phyloP scores from a whole-genome alignment of 2,329 filamentous ascomycete genomes.

The Rhinocladiella similis region DNA sequence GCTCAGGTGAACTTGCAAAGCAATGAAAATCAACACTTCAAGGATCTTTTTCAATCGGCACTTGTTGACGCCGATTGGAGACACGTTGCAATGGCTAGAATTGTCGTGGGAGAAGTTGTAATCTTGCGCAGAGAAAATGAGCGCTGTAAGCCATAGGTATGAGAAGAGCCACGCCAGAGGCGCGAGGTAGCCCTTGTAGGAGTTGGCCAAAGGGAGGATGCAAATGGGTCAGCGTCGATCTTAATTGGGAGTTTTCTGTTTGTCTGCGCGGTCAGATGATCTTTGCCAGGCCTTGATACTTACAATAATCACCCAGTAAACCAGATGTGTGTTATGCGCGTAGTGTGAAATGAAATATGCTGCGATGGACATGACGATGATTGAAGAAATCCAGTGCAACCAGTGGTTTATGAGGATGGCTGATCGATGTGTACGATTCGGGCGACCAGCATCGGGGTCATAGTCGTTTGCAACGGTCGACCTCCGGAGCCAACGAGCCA shows the following conservation, averaged over 20 bases:
- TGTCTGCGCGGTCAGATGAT: background rate
- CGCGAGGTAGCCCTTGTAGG: background rate
- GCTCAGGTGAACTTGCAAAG: background rate
- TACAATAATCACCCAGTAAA: background rate
- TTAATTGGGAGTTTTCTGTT: too few species aligned
- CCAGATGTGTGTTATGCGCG: background rate
- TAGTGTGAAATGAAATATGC: conserved; percentile 5
- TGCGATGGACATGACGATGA: conserved; percentile 3
- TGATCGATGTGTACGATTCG: background rate
- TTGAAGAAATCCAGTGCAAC: conserved; percentile 7
- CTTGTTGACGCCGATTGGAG: background rate
- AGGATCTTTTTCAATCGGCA: background rate
- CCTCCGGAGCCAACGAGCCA: too few species aligned
- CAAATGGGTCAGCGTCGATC: too few species aligned
- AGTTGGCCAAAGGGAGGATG: background rate
- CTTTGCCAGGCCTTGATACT: background rate
- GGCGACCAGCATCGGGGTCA: too few species aligned
- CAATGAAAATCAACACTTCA: background rate
- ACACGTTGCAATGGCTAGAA: background rate
- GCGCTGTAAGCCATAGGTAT: background rate
- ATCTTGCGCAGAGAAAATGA: background rate
- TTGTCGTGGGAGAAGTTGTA: background rate
- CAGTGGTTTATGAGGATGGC: conserved; percentile 4
- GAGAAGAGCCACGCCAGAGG: background rate
- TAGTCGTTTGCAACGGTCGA: too few species aligned